Evolutionary conservation across 2,329 filamentous ascomycete species (phyloP).

Genomic region (Waltergamsia citrina): DNA sequence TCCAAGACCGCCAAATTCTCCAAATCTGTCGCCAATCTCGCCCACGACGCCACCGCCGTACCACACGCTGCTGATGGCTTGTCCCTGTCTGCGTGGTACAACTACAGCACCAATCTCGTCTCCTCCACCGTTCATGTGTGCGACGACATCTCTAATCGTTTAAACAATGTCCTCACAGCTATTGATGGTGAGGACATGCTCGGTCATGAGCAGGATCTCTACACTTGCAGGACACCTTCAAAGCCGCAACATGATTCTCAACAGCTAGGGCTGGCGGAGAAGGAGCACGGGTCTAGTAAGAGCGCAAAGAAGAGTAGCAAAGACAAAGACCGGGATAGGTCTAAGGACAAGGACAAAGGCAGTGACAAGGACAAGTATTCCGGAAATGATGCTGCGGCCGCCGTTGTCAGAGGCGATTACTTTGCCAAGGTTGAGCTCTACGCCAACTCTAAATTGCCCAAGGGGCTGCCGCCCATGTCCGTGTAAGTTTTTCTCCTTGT

Average conservation of each 20-base stretch:
- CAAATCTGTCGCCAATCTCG: constrained; percentile 31
- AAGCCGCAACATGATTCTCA: neutral
- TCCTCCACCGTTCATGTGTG: constrained; percentile 35
- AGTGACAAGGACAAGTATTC: constrained; percentile 8
- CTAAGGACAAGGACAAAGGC: constrained; percentile 8
- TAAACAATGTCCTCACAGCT: constrained; percentile 60
- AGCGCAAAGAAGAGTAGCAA: constrained; percentile 16
- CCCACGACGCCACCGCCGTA: constrained; percentile 26
- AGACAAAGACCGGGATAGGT: constrained; percentile 3
- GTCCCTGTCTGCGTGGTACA: constrained; percentile 30
- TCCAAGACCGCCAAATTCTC: constrained; percentile 19
- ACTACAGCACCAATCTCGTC: constrained; percentile 6
- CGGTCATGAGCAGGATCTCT: constrained; percentile 46
- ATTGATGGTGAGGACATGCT: constrained; percentile 55
- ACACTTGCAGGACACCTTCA: constrained; percentile 21
- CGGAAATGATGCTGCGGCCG: constrained; percentile 3
- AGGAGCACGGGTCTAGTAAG: neutral
- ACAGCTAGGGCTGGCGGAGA: constrained; percentile 3
- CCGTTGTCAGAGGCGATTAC: constrained; percentile 38
- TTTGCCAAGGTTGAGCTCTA: constrained; percentile 74
- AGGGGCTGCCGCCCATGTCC: constrained; percentile 55
- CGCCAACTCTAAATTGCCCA: constrained; percentile 64
- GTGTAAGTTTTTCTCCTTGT: constrained; percentile 38
- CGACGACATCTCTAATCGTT: constrained; percentile 51
- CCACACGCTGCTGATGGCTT: constrained; percentile 32